Conservation (phyloP, 352 stramenopile species). For the Pythium apleroticum region DNA sequence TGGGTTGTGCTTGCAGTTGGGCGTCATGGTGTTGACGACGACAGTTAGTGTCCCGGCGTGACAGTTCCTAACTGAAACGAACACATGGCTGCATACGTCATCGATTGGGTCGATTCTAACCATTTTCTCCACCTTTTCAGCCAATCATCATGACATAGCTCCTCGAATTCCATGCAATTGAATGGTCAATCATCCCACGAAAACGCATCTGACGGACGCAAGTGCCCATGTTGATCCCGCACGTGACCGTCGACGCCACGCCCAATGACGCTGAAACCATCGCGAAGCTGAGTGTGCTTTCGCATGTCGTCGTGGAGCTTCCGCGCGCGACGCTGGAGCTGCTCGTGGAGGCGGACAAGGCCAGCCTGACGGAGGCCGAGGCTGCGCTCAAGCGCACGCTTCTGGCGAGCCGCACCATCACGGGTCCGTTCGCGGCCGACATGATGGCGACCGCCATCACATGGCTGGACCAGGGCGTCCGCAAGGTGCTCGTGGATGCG, state of each 20-base stretch:
- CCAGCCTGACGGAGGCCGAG: slow-evolving; percentile 30
- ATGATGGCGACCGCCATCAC: slow-evolving; percentile 53
- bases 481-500: slow-evolving; percentile 56
- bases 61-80: slow-evolving; percentile 10
- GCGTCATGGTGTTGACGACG: slow-evolving; percentile 8
- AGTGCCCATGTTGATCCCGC: slow-evolving; percentile 33
- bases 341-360: slow-evolving; percentile 14
- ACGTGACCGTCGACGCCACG: slow-evolving; percentile 18
- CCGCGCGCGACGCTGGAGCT: slow-evolving; percentile 29
- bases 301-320: slow-evolving; percentile 42
- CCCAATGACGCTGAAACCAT: slow-evolving; percentile 21
- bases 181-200: slow-evolving; percentile 21
- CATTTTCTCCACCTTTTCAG: slow-evolving; percentile 6
- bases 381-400: slow-evolving; percentile 43
- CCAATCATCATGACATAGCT: slow-evolving; percentile 16
- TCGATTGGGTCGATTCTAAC: slow-evolving; percentile 27
- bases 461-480: slow-evolving; percentile 70
- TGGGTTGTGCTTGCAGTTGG: slow-evolving; percentile 11
- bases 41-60: background rate
- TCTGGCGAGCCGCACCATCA: slow-evolving; percentile 43
- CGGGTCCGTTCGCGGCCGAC: slow-evolving; percentile 58
- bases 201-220: background rate
- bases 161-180: slow-evolving; percentile 10
- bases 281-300: slow-evolving; percentile 47
- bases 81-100: slow-evolving; percentile 23